Evolutionary conservation across 345 rosid genomes (phyloP), one percentile per base, ranked within the genome.

Genomic region (Raphanus raphanistrum): DNA sequence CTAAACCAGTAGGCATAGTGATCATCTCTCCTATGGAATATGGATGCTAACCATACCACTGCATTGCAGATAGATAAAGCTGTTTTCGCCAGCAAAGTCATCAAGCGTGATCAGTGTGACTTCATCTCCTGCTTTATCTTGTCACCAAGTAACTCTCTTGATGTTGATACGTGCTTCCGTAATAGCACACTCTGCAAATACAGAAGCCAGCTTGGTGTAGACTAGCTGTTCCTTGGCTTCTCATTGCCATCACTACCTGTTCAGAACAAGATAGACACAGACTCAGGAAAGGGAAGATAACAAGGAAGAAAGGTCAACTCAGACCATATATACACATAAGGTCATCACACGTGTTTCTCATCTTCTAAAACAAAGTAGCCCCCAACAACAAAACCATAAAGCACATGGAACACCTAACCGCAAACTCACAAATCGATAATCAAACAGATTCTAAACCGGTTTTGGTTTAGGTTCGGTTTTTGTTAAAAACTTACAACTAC

Each of bases 101-200:
- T 92, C 99, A 76, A 89, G 82, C 81, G 89, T 89, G 57, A 95
- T 76, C 76, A 91, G 99, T 62, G 43, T 70, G 2, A 83, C 82
- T 21, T 21, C 21, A 21, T 21, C 96, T 86, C 45, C 98, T 94
- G 17, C 88, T 83, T 80, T 28, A 2, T 92, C 92, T 0, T 92
- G 89, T 6, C 92, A 25, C 65, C 79, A 32, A 33, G 48, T 11
- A 29, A 17, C 64, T 41, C 36, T 57, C 61, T 76, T 35, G 81
- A 33, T 27, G 69, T 35, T 16, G 84, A 70, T 71, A 84, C 89
- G 86, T 21, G 87, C 97, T 84, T 91, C 98, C 1, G 86, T 92
- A 70, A 95, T 90, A 5, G 86, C 99, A 80, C 97, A 92, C 77
- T 91, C 94, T 2, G 99, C 93, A 70, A 95, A 95, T 82, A 92